A percentile compares a stretch with the other conserved stretches of the same genome.
Conservation (phyloP, 2,329 filamentous ascomycete genomes). For the Fusarium secorum region DNA sequence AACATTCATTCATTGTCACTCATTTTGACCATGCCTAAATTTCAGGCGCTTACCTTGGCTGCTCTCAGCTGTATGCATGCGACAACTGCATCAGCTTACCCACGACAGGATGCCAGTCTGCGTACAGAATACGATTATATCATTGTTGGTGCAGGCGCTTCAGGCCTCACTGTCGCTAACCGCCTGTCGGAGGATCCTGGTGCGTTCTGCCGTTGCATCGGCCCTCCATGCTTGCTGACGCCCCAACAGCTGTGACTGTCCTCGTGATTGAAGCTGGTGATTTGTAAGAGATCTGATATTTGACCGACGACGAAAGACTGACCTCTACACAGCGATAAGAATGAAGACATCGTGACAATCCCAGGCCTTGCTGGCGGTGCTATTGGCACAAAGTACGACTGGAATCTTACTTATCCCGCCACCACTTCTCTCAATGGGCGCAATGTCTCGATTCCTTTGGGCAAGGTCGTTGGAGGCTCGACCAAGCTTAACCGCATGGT, state of each 20-base stretch:
- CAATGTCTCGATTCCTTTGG: slow-evolving; percentile 30
- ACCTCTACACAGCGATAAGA: neutral
- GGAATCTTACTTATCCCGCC: slow-evolving; percentile 28
- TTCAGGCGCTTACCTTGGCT: neutral
- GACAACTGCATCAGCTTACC: neutral
- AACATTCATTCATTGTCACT: neutral
- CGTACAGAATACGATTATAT: slow-evolving; percentile 33
- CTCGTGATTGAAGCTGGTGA: slow-evolving; percentile 36
- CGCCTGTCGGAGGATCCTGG: slow-evolving; percentile 30
- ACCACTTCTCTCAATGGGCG: slow-evolving; percentile 22
- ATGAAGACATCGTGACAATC: slow-evolving; percentile 34
- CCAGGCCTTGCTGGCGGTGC: slow-evolving; percentile 36
- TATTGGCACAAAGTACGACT: slow-evolving; percentile 38
- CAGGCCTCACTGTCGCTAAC: slow-evolving; percentile 36
- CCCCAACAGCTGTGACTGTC: slow-evolving; percentile 21
- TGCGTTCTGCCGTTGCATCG: neutral
- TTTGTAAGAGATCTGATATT: slow-evolving; percentile 13
- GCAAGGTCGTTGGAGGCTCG: slow-evolving; percentile 52
- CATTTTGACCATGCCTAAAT: neutral
- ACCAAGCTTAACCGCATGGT: slow-evolving; percentile 53
- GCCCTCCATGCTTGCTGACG: neutral
- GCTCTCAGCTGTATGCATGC: slow-evolving; percentile 1
- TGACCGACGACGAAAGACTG: no score
- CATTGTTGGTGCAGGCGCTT: slow-evolving; percentile 31
- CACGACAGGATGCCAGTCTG: neutral